Evolutionary conservation across 129 eudicot species (phyloP).

Genomic region (Flaveria linearis): DNA sequence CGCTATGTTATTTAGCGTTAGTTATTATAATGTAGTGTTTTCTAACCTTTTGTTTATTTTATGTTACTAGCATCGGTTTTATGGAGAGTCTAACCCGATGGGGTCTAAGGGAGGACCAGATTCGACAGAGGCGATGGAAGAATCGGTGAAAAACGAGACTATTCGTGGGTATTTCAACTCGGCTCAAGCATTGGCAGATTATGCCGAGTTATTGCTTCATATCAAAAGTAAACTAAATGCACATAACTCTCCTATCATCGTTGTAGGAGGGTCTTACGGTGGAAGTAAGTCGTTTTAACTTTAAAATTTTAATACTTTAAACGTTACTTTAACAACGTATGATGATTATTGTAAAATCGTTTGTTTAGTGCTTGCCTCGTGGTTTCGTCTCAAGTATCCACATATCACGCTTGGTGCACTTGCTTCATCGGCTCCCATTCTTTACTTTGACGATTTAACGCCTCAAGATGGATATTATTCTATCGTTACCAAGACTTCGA

Average conservation of each 20-base stretch:
- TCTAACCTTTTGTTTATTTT: background rate
- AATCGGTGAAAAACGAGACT: slow-evolving; percentile 47
- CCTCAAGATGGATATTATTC: slow-evolving; percentile 61
- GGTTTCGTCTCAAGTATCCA: slow-evolving; percentile 90
- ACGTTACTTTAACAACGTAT: background rate
- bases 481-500: slow-evolving; percentile 52
- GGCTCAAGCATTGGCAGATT: slow-evolving; percentile 90
- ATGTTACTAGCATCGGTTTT: slow-evolving; percentile 44
- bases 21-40: background rate
- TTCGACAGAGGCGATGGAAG: slow-evolving; percentile 39
- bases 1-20: background rate
- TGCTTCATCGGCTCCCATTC: slow-evolving; percentile 86
- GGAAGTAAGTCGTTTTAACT: slow-evolving; percentile 58
- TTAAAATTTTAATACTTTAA: background rate
- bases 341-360: background rate
- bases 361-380: slow-evolving; percentile 75
- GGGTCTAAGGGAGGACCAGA: slow-evolving; percentile 56
- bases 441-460: slow-evolving; percentile 58
- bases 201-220: slow-evolving; percentile 62
- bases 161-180: slow-evolving; percentile 76
- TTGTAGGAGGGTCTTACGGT: slow-evolving; percentile 86
- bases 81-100: slow-evolving; percentile 60
- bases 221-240: slow-evolving; percentile 51
- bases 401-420: slow-evolving; percentile 77
- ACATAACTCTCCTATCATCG: slow-evolving; percentile 60